A percentile compares a stretch with the other conserved stretches of the same genome.
phyloP scores from a whole-genome alignment of 1,139 yeast species.

The Zhuliangozyma blackwelliae region DNA sequence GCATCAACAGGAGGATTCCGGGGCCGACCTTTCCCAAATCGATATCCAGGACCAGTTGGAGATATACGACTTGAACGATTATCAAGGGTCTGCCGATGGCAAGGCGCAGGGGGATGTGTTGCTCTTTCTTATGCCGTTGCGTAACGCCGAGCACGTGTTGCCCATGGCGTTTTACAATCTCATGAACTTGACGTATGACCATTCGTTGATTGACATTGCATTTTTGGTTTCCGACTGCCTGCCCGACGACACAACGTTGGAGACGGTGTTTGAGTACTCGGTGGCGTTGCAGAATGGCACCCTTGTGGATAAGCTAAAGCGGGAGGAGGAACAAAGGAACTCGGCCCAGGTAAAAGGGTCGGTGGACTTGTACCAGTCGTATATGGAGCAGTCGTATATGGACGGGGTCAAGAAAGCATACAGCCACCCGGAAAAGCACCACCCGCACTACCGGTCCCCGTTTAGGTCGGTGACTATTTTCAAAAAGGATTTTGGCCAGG shows the following conservation, averaged over 20 bases:
- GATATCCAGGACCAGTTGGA: conserved; percentile 38
- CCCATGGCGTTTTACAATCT: conserved; percentile 82
- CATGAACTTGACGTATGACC: conserved; percentile 84
- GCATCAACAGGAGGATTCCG: conserved; percentile 7
- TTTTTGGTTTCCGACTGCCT: conserved; percentile 84
- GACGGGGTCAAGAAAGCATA: conserved; percentile 55
- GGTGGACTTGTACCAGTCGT: conserved; percentile 57
- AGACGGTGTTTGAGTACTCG: conserved; percentile 61
- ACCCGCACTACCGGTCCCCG: conserved; percentile 61
- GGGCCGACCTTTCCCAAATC: conserved; percentile 1
- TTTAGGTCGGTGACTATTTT: conserved; percentile 74
- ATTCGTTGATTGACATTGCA: conserved; percentile 74
- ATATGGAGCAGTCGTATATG: conserved; percentile 66
- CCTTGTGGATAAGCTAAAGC: conserved; percentile 45
- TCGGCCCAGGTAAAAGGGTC: conserved; percentile 42
- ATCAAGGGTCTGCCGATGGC: conserved; percentile 53
- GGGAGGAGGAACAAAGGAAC: conserved; percentile 30
- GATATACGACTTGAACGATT: conserved; percentile 57
- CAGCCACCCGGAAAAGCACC: conserved; percentile 52
- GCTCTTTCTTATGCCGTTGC: conserved; percentile 67
- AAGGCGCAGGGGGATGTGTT: conserved; percentile 58
- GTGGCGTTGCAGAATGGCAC: conserved; percentile 70
- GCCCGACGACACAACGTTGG: conserved; percentile 68
- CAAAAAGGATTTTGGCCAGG: conserved; percentile 81
- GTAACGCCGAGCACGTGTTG: conserved; percentile 77